Evolutionary conservation across 345 rosid genomes (phyloP).

Genomic region (Linum trigynum): DNA sequence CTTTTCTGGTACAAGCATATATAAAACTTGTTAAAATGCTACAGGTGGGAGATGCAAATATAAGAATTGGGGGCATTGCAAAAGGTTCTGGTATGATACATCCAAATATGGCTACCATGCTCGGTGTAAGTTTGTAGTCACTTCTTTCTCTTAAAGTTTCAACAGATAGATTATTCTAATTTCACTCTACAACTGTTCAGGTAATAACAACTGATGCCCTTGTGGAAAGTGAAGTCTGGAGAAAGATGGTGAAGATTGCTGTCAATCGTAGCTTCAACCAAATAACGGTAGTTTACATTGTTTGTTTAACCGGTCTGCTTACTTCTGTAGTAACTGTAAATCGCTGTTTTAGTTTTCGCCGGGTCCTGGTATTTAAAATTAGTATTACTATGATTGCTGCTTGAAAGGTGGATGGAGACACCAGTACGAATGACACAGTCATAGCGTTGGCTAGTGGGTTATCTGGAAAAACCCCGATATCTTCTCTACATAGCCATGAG

Average conservation of each 20-base stretch:
- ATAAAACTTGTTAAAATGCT: conserved; percentile 13
- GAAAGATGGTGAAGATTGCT: conserved; percentile 74
- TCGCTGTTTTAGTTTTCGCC: background rate
- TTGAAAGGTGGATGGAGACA: conserved; percentile 91
- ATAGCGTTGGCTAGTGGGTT: conserved; percentile 86
- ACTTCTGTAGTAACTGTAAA: background rate
- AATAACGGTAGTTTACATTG: conserved; percentile 57
- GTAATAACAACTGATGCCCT: conserved; percentile 83
- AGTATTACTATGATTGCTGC: conserved; percentile 9
- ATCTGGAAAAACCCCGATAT: conserved; percentile 58
- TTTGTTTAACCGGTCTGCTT: conserved; percentile 8
- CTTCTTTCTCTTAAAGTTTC: conserved; percentile 13
- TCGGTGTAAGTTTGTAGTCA: conserved; percentile 58
- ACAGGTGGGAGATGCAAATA: conserved; percentile 63
- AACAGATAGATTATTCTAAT: conserved; percentile 2
- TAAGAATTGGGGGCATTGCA: conserved; percentile 91
- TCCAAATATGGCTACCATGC: conserved; percentile 96
- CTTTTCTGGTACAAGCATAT: background rate
- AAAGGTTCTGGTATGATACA: conserved; percentile 99
- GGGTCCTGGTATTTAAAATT: background rate
- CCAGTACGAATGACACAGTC: conserved; percentile 88
- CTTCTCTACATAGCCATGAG: conserved; percentile 51
- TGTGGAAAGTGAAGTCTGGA: conserved; percentile 80
- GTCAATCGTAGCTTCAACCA: conserved; percentile 95
- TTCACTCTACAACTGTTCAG: conserved; percentile 35